Base-by-base conservation (phyloP, 306 rosid species). In the Sechiopsis laciniata region DNA sequence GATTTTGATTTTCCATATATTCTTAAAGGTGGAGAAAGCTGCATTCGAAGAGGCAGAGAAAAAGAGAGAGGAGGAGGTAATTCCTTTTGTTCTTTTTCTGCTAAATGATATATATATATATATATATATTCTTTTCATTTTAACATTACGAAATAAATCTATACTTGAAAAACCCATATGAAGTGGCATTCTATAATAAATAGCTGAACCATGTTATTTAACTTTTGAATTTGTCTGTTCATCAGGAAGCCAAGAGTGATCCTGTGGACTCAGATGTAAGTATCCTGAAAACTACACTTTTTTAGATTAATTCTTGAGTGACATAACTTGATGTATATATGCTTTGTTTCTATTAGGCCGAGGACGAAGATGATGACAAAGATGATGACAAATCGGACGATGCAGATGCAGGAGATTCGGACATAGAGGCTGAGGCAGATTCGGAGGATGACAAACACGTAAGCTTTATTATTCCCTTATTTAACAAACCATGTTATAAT, bases 1-100 rank as follows among this genome's bases (percentile, higher is more conserved):
- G 46, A 40, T 40, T 40, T 40, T 40, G 46, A 40, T 40, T 40
- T 7, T 40, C 46, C 46, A 6, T 40, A 6, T 40, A 40, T 40
- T 40, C 46, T 40, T 40, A 6, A 40, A 40, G 46, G 8, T 95
- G 74, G 99, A 95, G 89, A 95, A 95, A 85, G 85, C 93, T 72
- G 90, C 97, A 77, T 95, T 89, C 80, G 97, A 95, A 0, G 99
- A 91, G 83, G 87, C 81, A 2, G 99, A 95, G 87, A 95, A 95
- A 85, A 83, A 83, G 86, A 88, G 75, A 79, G 95, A 89, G 74
- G 95, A 82, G 26, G 99, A 91, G 95, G 97, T 90, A 80, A 7
- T 40, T 40, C 6, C 46, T 40, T 40, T 40, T 40, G 46, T 40
- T 40, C 46, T 40, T 40, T 40, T 40, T 40, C 8, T 6, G 0